These are phyloP conservation scores for Populus trichocarpa DNA, from an alignment of 441 rosid genomes.

Conservation along the genomic window DNA sequence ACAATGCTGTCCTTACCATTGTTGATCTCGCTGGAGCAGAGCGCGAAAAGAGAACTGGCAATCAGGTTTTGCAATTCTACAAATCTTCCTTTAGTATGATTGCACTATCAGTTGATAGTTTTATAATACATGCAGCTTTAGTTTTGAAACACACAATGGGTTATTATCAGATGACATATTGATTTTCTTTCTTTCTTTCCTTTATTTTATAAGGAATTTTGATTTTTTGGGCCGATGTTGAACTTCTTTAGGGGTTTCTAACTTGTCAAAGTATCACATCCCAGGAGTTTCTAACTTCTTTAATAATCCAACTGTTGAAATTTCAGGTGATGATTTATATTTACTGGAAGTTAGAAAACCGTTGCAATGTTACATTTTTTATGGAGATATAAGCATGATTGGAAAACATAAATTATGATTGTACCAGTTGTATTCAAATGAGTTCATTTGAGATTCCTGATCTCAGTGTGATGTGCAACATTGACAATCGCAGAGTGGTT, in stretches of 20 bases:
- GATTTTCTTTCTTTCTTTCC: background rate
- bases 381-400: too few species aligned
- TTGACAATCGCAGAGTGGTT: background rate
- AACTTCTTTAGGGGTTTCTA: background rate
- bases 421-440: background rate
- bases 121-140: background rate
- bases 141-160: background rate
- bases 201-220: background rate
- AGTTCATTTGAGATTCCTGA: background rate
- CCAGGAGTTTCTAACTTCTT: too few species aligned
- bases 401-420: too few species aligned
- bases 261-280: background rate
- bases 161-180: background rate
- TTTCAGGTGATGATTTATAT: background rate
- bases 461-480: background rate
- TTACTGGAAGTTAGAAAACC: background rate
- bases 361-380: background rate
- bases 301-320: background rate
- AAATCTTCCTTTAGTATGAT: background rate
- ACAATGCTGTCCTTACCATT: slow-evolving; percentile 57
- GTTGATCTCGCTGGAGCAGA: slow-evolving; percentile 98
- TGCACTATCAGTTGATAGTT: background rate
- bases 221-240: background rate
- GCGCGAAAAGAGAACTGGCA: slow-evolving; percentile 86
- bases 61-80: slow-evolving; percentile 50